Conservation (phyloP, 129 eudicot species). For the sunflower (Helianthus annuus) region HanXRQr2.0-SUNRISE NC_035436.2:204939559-204940058, state of each 20-base stretch:
- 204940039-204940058: too few relatives aligned
- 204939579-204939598: conserved; percentile 63
- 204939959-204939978: too few relatives aligned
- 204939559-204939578: conserved; percentile 62
- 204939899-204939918: too few relatives aligned
- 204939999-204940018: too few relatives aligned
- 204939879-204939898: neutral
- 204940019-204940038: too few relatives aligned
- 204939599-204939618: conserved; percentile 89
- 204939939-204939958: too few relatives aligned
- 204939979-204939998: too few relatives aligned
- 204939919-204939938: too few relatives aligned
- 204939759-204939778: neutral
- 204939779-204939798: neutral
- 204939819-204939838: conserved; percentile 25
- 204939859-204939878: neutral
- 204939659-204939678: conserved; percentile 50
- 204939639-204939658: conserved; percentile 67
- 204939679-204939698: conserved; percentile 53
- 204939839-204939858: conserved; percentile 18
- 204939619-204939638: conserved; percentile 89
- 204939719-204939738: conserved; percentile 3
- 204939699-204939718: conserved; percentile 55
- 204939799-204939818: neutral
- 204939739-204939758: neutral